A percentile compares a stretch with the other conserved stretches of the same genome.
Evolutionary conservation across 495 filamentous ascomycete species (phyloP).

Genomic region (Hyaloscypha variabilis): DNA sequence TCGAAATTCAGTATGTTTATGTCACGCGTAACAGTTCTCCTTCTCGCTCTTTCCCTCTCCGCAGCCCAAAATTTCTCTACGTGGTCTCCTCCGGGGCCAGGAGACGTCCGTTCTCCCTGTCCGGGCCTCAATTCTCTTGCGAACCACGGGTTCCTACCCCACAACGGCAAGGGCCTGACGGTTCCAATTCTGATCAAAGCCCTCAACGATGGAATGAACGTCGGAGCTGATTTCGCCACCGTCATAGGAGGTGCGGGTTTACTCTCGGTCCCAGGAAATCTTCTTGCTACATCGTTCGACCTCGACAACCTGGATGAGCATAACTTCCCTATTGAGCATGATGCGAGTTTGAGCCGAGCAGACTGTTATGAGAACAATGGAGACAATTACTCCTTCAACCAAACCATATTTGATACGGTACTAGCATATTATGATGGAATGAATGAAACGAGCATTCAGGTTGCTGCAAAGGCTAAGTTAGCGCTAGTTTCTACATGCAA

Average conservation of each 20-base stretch:
- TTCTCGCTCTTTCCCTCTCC: not conserved
- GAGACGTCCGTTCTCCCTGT: conserved; percentile 38
- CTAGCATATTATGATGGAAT: conserved; percentile 20
- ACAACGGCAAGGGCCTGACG: conserved; percentile 46
- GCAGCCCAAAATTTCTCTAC: conserved; percentile 14
- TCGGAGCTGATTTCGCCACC: conserved; percentile 11
- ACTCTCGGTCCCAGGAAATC: conserved; percentile 25
- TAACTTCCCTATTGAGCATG: conserved; percentile 36
- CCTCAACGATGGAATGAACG: conserved; percentile 33
- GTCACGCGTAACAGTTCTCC: not conserved
- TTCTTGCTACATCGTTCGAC: conserved; percentile 30
- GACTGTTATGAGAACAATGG: conserved; percentile 30
- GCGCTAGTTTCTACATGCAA: not conserved
- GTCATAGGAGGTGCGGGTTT: conserved; percentile 25
- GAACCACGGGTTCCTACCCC: conserved; percentile 55
- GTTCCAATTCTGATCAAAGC: conserved; percentile 32
- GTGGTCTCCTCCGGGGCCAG: conserved; percentile 17
- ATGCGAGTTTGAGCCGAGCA: conserved; percentile 32
- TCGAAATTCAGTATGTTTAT: not conserved
- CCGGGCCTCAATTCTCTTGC: conserved; percentile 56
- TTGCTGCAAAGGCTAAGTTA: conserved; percentile 16
- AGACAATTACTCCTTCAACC: conserved; percentile 37
- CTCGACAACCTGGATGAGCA: conserved; percentile 31
- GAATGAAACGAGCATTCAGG: conserved; percentile 9
- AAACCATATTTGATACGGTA: conserved; percentile 32